These are phyloP conservation scores for Phlegmacium glaucopus DNA, from an alignment of 768 basidiomycete genomes.

Conservation along the genomic window DNA sequence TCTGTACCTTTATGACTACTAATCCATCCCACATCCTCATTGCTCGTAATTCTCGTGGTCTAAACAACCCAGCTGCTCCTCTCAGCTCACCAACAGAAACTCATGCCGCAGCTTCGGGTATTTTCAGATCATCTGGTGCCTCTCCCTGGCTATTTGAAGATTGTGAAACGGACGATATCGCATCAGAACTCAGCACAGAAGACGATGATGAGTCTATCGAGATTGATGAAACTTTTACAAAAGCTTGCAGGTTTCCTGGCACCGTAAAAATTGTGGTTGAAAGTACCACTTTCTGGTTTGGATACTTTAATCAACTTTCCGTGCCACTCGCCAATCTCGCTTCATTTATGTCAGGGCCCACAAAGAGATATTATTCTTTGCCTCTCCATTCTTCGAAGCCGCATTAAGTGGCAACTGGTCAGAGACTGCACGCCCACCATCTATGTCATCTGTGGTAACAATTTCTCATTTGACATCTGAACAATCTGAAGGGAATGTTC, in stretches of 20 bases:
- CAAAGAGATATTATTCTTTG: constrained; percentile 87
- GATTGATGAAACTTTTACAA: constrained; percentile 76
- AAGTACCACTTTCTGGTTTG: constrained; percentile 87
- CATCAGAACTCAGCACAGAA: constrained; percentile 65
- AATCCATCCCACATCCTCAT: constrained; percentile 89
- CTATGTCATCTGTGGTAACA: constrained; percentile 81
- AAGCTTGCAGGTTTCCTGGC: constrained; percentile 66
- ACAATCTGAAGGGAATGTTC: constrained; percentile 43
- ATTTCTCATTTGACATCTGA: constrained; percentile 71
- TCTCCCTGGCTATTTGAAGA: constrained; percentile 81
- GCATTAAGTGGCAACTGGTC: constrained; percentile 91
- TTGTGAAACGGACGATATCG: constrained; percentile 64
- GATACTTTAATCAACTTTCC: constrained; percentile 8
- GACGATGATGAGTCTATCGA: constrained; percentile 72
- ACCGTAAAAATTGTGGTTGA: constrained; percentile 91
- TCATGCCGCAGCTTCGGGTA: constrained; percentile 81
- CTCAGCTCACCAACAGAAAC: constrained; percentile 86
- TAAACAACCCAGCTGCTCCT: constrained; percentile 71
- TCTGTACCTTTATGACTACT: constrained; percentile 48
- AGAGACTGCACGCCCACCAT: constrained; percentile 77
- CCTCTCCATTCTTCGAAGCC: constrained; percentile 94
- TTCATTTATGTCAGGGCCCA: constrained; percentile 60
- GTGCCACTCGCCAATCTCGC: constrained; percentile 3
- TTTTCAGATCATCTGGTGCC: constrained; percentile 78
- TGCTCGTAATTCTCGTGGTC: constrained; percentile 78